Conservation (phyloP, 768 basidiomycete species). For the Amanita rubescens region DNA sequence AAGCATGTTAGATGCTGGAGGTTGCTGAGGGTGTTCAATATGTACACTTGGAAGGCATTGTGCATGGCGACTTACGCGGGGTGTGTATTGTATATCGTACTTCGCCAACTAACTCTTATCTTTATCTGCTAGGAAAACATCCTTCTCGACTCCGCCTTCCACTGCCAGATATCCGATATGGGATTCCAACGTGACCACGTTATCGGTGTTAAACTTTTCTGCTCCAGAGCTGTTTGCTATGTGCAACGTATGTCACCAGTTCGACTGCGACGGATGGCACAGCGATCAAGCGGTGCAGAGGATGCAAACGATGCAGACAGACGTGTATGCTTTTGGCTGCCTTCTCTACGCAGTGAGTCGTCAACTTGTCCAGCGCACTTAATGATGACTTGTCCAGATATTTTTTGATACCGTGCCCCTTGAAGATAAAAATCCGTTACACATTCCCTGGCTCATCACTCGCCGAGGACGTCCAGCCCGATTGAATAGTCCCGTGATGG, state of each 20-base stretch:
- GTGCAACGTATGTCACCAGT: no score
- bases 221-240: no score
- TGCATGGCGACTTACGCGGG: neutral
- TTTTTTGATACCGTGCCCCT: neutral
- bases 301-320: neutral
- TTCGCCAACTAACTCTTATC: no score
- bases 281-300: no score
- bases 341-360: neutral
- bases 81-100: neutral
- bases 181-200: no score
- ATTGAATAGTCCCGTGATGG: neutral
- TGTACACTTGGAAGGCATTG: slow-evolving; percentile 2
- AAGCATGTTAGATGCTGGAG: neutral
- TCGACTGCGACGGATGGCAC: no score
- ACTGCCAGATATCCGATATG: no score
- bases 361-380: no score
- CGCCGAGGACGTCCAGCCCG: neutral
- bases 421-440: no score
- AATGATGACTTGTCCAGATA: neutral
- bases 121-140: no score
- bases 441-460: neutral
- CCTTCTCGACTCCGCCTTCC: no score
- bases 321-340: slow-evolving; percentile 2
- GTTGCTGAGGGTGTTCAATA: slow-evolving; percentile 2
- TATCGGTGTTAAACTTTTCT: no score